Evolutionary conservation across 1,139 yeast genomes (phyloP).

Genomic region (Hansenula lynferdii): DNA sequence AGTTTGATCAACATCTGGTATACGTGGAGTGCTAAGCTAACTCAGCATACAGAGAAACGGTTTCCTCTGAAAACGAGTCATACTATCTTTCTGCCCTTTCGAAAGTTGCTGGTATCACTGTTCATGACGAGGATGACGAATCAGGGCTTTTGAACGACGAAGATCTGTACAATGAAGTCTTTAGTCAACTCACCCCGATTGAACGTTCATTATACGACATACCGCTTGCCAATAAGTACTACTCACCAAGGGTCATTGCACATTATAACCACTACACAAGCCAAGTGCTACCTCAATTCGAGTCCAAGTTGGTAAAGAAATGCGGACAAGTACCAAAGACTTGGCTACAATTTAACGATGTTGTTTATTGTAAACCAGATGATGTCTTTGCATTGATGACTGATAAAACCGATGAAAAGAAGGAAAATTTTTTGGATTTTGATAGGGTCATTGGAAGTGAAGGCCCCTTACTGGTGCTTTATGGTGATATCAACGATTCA

Average conservation of each 20-base stretch:
- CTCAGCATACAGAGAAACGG: conserved; percentile 38
- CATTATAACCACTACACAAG: conserved; percentile 50
- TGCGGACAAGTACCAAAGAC: conserved; percentile 33
- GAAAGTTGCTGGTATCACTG: conserved; percentile 27
- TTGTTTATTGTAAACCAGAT: conserved; percentile 57
- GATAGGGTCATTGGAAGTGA: conserved; percentile 57
- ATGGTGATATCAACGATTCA: conserved; percentile 45
- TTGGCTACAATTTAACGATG: conserved; percentile 51
- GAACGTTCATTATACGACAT: conserved; percentile 40
- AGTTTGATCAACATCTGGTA: conserved; percentile 13
- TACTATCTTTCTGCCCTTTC: conserved; percentile 44
- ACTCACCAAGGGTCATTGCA: conserved; percentile 60
- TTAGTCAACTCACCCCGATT: conserved; percentile 26
- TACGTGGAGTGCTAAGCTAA: conserved; percentile 1
- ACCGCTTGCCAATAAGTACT: conserved; percentile 45
- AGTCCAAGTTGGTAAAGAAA: conserved; percentile 13
- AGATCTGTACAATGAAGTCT: conserved; percentile 33
- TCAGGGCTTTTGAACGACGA: conserved; percentile 14
- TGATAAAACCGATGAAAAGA: conserved; percentile 21
- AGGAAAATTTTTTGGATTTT: conserved; percentile 33
- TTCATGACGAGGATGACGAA: conserved; percentile 23
- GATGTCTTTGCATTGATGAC: conserved; percentile 68
- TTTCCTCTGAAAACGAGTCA: conserved; percentile 43
- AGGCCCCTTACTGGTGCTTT: conserved; percentile 44
- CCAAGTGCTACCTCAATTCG: conserved; percentile 17